phyloP scores from a whole-genome alignment of 768 basidiomycete species.

The Ramaria rubella region DNA sequence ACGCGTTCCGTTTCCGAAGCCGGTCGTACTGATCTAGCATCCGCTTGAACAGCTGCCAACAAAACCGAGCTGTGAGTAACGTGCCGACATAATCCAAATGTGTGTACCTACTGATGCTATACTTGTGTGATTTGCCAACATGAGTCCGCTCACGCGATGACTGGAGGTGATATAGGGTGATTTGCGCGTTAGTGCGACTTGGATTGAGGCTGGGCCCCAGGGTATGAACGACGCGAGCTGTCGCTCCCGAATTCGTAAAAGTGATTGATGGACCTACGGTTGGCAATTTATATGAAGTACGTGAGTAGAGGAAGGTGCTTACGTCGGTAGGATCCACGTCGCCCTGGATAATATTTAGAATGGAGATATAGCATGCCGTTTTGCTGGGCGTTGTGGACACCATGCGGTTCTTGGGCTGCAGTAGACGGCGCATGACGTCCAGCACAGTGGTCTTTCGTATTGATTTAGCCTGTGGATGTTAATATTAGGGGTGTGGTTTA shows the following conservation, averaged over 20 bases:
- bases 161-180: conserved; percentile 84
- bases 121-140: conserved; percentile 99
- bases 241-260: conserved; percentile 92
- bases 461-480: conserved; percentile 67
- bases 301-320: conserved; percentile 18
- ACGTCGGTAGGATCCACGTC: conserved; percentile 98
- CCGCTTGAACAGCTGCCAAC: conserved; percentile 77
- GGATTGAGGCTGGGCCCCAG: conserved; percentile 98
- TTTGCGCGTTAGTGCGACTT: conserved; percentile 88
- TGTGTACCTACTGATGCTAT: conserved; percentile 73
- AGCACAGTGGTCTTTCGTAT: conserved; percentile 95
- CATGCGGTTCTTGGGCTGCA: conserved; percentile 98
- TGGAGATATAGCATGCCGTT: conserved; percentile 93
- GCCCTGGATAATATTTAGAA: conserved; percentile 96
- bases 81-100: neutral
- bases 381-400: conserved; percentile 91
- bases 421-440: conserved; percentile 94
- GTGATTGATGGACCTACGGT: conserved; percentile 89
- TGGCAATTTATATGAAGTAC: neutral
- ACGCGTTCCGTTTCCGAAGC: conserved; percentile 82
- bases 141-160: conserved; percentile 94
- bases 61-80: neutral
- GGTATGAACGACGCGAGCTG: conserved; percentile 97
- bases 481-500: neutral
- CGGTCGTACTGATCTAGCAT: conserved; percentile 95